Evolutionary conservation across 176 grass and related monocot species (phyloP).

Genomic region (Lolium rigidum): DNA sequence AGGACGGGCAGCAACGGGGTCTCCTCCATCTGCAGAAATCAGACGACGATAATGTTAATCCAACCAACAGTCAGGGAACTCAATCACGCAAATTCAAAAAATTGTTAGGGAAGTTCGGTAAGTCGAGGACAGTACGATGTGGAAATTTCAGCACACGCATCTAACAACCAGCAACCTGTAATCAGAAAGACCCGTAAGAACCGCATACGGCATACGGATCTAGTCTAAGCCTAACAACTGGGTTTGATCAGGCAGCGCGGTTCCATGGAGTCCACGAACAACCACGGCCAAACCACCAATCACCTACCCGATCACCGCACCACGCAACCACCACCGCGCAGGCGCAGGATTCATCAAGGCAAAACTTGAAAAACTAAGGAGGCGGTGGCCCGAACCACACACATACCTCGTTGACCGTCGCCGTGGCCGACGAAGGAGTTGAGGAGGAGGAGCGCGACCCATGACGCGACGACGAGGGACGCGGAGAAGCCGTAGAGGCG

Average conservation of each 20-base stretch:
- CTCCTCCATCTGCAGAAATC: constrained; percentile 68
- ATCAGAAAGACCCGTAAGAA: constrained; percentile 22
- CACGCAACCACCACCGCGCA: constrained; percentile 25
- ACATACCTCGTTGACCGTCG: constrained; percentile 67
- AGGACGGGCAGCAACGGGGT: constrained; percentile 5
- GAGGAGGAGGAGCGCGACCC: constrained; percentile 76
- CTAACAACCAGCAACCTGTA: constrained; percentile 2
- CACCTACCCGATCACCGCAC: constrained; percentile 25
- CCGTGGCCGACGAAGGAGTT: constrained; percentile 77
- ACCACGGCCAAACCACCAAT: not conserved
- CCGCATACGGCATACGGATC: constrained; percentile 31
- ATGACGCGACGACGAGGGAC: constrained; percentile 67
- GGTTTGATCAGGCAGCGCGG: not conserved
- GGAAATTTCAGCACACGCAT: not conserved
- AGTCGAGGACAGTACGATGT: not conserved
- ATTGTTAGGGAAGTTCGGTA: not conserved
- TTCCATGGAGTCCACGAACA: not conserved
- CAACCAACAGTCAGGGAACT: not conserved
- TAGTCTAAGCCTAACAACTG: not conserved
- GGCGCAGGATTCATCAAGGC: not conserved
- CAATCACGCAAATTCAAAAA: not conserved
- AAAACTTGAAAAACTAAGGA: not conserved
- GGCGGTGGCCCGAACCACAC: not conserved
- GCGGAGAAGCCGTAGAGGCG: constrained; percentile 72
- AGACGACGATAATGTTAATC: constrained; percentile 18